Evolutionary conservation across 169 alveolate genomes (phyloP).

Genomic region (Babesia sp.): DNA sequence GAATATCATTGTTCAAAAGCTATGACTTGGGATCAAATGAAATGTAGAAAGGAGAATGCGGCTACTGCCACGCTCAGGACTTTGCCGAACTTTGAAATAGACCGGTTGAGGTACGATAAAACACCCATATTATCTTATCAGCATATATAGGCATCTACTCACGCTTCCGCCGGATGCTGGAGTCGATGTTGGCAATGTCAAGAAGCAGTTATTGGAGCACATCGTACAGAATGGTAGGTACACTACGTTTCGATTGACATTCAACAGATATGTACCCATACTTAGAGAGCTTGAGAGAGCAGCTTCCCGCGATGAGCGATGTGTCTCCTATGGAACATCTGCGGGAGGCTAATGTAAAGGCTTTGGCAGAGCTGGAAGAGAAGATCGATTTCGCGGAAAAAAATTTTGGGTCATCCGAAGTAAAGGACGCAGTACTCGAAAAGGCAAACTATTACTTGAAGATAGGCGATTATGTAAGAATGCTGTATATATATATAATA

Average conservation of each 20-base stretch:
- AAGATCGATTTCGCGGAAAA: constrained; percentile 87
- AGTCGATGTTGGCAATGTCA: constrained; percentile 30
- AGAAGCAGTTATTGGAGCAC: constrained; percentile 36
- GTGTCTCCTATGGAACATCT: constrained; percentile 58
- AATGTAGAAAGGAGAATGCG: constrained; percentile 53
- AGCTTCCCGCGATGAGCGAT: constrained; percentile 61
- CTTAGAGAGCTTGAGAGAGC: constrained; percentile 63
- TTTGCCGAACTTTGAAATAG: constrained; percentile 64
- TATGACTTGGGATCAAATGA: neutral
- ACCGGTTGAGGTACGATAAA: constrained; percentile 35
- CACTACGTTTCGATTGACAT: neutral
- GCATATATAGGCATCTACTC: constrained; percentile 47
- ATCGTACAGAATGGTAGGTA: constrained; percentile 51
- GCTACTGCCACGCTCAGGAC: constrained; percentile 63
- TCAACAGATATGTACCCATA: constrained; percentile 71
- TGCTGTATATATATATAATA: neutral
- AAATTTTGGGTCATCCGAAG: constrained; percentile 87
- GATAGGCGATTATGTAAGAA: constrained; percentile 79
- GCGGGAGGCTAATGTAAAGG: constrained; percentile 65
- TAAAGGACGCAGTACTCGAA: constrained; percentile 87
- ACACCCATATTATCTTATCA: neutral
- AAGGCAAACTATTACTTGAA: constrained; percentile 84
- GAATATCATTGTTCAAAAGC: neutral
- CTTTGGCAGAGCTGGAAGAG: constrained; percentile 76
- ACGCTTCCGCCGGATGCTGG: constrained; percentile 39